Evolutionary conservation across 768 basidiomycete species (phyloP), one percentile per base, ranked within the genome.

Genomic region (Polyporus arcularius): DNA sequence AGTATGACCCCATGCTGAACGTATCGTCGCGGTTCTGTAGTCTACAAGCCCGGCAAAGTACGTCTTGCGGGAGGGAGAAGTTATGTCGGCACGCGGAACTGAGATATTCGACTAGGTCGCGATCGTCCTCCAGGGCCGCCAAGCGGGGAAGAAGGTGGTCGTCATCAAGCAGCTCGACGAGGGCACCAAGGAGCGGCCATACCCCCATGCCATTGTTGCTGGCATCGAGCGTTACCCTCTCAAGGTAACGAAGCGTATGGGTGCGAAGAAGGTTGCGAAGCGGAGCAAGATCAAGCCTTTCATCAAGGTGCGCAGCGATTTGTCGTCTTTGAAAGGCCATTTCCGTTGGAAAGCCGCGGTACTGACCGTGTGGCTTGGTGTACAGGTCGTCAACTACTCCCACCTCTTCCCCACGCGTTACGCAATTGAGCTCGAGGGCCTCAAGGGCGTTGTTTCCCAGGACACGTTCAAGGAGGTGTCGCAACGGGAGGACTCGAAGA

Each of bases 361-460:
- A 21, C 14, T 42, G 35, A 40, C 28, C 51, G 32, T 39, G 39
- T 31, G 30, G 28, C 14, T 48, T 18, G 41, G 30, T 18, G 63
- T 18, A 41, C 16, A 96, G 95, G 82, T 88, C 60, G 78, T 98
- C 78, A 99, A 99, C 87, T 98, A 98, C 84, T 93, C 94, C 60
- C 97, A 99, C 79, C 84, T 99, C 65, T 96, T 98, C 89, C 97
- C 97, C 46, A 98, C 97, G 63, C 96, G 97, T 77, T 99, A 98
- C 79, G 90, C 93, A 64, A 85, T 99, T 70, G 97, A 99, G 75
- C 83, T 98, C 73, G 97, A 99, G 78, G 85, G 86, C 54, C 80
- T 99, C 72, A 99, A 98, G 84, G 92, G 92, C 56, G 78, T 84
- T 51, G 88, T 97, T 55, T 79, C 84, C 28, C 73, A 82, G 50